These are phyloP conservation scores for Macrolepiota dolichaula DNA, from an alignment of 768 basidiomycete genomes.

Conservation along the genomic window DNA sequence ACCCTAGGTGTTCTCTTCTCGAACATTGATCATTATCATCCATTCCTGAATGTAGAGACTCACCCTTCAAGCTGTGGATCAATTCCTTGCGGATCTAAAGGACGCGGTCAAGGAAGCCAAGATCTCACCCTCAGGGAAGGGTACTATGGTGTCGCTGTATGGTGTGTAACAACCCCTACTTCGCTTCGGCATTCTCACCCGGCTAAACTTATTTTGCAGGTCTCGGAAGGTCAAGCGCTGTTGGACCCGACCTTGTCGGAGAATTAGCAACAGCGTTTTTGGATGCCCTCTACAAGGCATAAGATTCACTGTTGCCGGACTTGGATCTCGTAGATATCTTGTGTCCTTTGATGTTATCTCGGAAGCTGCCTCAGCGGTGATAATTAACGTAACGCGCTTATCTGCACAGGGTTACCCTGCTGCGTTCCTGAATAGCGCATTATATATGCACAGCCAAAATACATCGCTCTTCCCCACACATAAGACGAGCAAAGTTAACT, in stretches of 20 bases:
- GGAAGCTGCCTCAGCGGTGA: neutral
- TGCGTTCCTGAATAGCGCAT: too few relatives aligned
- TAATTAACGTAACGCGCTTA: neutral
- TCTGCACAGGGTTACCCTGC: too few relatives aligned
- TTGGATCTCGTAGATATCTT: neutral
- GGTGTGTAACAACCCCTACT: conserved; percentile 47
- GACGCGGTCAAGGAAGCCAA: conserved; percentile 74
- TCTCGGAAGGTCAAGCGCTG: conserved; percentile 76
- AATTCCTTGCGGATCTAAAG: conserved; percentile 82
- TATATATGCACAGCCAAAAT: too few relatives aligned
- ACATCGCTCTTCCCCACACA: too few relatives aligned
- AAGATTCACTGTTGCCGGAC: conserved; percentile 11
- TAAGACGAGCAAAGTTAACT: too few relatives aligned
- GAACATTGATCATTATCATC: neutral
- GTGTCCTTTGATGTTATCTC: neutral
- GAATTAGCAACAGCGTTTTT: conserved; percentile 77
- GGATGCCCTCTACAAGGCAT: conserved; percentile 81
- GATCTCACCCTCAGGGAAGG: conserved; percentile 60
- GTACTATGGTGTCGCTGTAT: conserved; percentile 89
- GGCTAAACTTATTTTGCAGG: conserved; percentile 38
- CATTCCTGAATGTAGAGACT: conserved; percentile 47
- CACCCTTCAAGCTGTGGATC: conserved; percentile 73
- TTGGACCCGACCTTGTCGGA: conserved; percentile 78
- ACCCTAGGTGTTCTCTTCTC: neutral
- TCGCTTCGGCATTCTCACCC: neutral